Base-by-base conservation (phyloP, 768 basidiomycete genomes). In the Porphyrellus cyaneotinctus region DNA sequence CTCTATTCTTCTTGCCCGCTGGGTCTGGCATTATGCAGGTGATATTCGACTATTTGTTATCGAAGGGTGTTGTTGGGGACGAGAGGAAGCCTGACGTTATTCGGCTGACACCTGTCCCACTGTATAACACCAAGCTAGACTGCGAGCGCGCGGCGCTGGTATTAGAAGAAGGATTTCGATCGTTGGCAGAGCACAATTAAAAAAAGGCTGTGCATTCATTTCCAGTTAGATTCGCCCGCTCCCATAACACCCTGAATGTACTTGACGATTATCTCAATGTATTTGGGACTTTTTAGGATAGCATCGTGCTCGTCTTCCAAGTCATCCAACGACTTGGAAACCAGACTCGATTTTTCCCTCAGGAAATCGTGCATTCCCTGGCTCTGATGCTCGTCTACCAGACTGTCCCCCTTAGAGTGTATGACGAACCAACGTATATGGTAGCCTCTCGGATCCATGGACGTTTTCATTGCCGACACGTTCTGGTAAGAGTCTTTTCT, bases 31-130 rank as follows among this genome's bases (percentile, higher is more conserved):
- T 83, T 39, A 97, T 98, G 95, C 76, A 77, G 52, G 75, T 72
- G 51, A 78, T 97, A 20, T 82, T 84, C 54, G 69, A 78, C 47
- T 74, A 70, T 36, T 69, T 98, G 62, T 72, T 76, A 20, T 75
- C 77, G 54, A 69, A 75, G 46, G 97, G 97, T 7, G 87, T 99
- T 14, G 78, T 97, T 47, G 95, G 91, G 11, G 97, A 99, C 70
- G 91, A 95, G 70, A 75, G 97, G 63, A 74, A 84, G 62, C 95
- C 97, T 24, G 88, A 92, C 64, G 91, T 98, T 46, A 94, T 99
- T 60, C 81, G 97, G 11, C 72, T 98, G 41, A 81, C 92, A 56
- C 94, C 95, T 43, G 78, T 78, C 15, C 88, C 95, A 31, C 72
- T 98, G 65, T 99, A 97, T 70, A 97, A 88, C 66, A 85, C 86